Base-by-base conservation (phyloP, 2,329 filamentous ascomycete species). In the Eurotiales sp. region DNA sequence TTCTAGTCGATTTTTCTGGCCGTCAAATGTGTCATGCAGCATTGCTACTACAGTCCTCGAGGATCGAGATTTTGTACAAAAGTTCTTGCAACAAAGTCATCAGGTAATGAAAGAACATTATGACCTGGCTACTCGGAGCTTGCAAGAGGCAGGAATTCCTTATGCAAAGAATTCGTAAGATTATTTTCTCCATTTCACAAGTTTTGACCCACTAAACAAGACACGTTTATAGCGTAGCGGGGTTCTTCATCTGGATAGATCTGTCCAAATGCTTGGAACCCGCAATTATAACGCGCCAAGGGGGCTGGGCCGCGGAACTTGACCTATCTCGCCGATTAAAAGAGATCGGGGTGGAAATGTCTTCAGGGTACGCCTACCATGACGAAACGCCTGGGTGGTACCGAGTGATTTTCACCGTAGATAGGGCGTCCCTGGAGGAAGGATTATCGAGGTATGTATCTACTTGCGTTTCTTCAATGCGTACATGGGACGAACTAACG, bases 341-440 rank as follows among this genome's bases (percentile, higher is more conserved):
- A n/a, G 61, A 71, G 19, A 64, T 66, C 0, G 79, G 77, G 2
- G 71, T 83, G 2, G 78, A 77, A 52, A 52, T 83, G 25, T 76
- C 79, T 36, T 70, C 75, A 0, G 71, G 74, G 0, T 17, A 17
- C 32, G 72, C 76, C 52, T 73, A 74, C 55, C 64, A 68, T 41
- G 68, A 71, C 0, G 71, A 72, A 14, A 62, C 71, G 47, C 65
- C 73, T 1, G 80, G 81, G 0, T 80, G 75, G 73, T 83, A 82
- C 54, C 65, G 81, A 2, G 43, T 83, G 17, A 74, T 83, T 0
- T 83, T 77, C 52, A 67, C 70, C 1, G 56, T 72, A 19, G 62
- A 70, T 10, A 64, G 64, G 44, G 56, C 61, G 11, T 58, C 62
- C 22, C 46, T 76, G 27, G 57, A 63, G 21, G 67, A 71, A 55